Evolutionary conservation across 2,329 filamentous ascomycete genomes (phyloP).

Genomic region (Trichocomaceae sp.): DNA sequence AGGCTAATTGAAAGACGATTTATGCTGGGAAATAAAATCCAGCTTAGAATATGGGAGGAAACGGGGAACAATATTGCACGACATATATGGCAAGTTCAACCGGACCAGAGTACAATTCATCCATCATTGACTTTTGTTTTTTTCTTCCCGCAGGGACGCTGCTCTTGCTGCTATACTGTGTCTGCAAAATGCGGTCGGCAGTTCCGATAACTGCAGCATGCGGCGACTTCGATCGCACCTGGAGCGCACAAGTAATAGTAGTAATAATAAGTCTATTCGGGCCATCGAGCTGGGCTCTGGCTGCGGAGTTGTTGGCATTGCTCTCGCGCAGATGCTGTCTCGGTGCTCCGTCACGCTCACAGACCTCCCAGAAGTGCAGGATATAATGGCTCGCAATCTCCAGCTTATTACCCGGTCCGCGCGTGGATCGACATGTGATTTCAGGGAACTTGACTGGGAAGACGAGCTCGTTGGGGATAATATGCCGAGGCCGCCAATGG

Average conservation of each 20-base stretch:
- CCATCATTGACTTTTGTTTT: slow-evolving; percentile 14
- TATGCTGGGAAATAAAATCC: slow-evolving; percentile 32
- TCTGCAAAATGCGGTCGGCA: slow-evolving; percentile 40
- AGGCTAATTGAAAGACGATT: slow-evolving; percentile 53
- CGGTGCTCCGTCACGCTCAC: slow-evolving; percentile 54
- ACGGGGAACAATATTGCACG: slow-evolving; percentile 66
- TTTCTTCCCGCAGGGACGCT: slow-evolving; percentile 44
- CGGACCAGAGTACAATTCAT: not conserved
- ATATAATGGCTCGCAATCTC: slow-evolving; percentile 55
- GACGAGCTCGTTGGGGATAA: slow-evolving; percentile 39
- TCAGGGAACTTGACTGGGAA: slow-evolving; percentile 59
- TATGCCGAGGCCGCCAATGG: slow-evolving; percentile 36
- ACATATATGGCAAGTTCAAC: slow-evolving; percentile 56
- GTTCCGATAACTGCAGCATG: slow-evolving; percentile 18
- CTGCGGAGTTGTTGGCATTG: slow-evolving; percentile 62
- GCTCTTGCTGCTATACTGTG: slow-evolving; percentile 52
- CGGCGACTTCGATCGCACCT: slow-evolving; percentile 22
- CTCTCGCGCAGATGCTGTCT: slow-evolving; percentile 50
- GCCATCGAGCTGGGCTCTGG: slow-evolving; percentile 62
- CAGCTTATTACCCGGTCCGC: slow-evolving; percentile 36
- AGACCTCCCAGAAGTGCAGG: slow-evolving; percentile 58
- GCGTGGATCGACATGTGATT: slow-evolving; percentile 39
- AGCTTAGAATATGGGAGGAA: slow-evolving; percentile 57
- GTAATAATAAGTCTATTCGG: slow-evolving; percentile 32
- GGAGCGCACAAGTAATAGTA: slow-evolving; percentile 20